Conservation (phyloP, 192 early-diverging fungal species). For the Glomus cerebriforme region DNA sequence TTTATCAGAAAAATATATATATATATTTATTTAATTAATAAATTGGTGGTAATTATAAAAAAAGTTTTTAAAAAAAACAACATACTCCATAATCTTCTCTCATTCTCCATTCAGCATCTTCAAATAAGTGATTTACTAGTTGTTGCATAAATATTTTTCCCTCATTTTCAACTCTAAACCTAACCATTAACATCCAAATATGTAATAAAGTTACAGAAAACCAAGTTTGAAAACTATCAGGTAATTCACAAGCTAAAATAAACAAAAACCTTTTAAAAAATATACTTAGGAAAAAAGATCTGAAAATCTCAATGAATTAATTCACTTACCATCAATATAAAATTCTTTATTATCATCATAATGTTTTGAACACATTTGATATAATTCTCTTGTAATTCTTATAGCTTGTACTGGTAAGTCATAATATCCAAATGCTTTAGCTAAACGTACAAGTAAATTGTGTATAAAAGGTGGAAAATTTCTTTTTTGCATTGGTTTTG, state of each 20-base stretch:
- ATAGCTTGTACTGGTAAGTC: slow-evolving; percentile 34
- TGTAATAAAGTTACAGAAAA: slow-evolving; percentile 88
- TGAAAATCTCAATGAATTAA: background rate
- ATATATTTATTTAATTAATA: background rate
- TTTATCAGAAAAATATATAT: slow-evolving; percentile 22
- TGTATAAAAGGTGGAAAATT: slow-evolving; percentile 4
- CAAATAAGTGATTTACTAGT: slow-evolving; percentile 84
- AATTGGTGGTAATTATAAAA: background rate
- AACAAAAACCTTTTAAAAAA: slow-evolving; percentile 28
- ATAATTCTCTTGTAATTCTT: slow-evolving; percentile 40
- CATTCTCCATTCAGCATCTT: slow-evolving; percentile 85
- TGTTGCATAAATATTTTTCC: slow-evolving; percentile 86
- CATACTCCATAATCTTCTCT: slow-evolving; percentile 73
- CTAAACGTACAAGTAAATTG: background rate
- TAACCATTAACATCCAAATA: slow-evolving; percentile 92
- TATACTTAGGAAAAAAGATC: background rate
- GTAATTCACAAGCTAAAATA: slow-evolving; percentile 60
- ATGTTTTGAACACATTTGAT: slow-evolving; percentile 45
- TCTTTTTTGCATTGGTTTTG: background rate
- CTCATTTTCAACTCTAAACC: slow-evolving; percentile 67
- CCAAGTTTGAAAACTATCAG: slow-evolving; percentile 94
- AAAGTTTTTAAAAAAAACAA: background rate
- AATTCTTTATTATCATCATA: slow-evolving; percentile 44
- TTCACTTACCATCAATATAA: slow-evolving; percentile 41
- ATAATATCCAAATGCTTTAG: slow-evolving; percentile 11